These are phyloP conservation scores for Wallacemonas sp. DNA, from an alignment of 208 protist genomes.

Conservation along the genomic window DNA sequence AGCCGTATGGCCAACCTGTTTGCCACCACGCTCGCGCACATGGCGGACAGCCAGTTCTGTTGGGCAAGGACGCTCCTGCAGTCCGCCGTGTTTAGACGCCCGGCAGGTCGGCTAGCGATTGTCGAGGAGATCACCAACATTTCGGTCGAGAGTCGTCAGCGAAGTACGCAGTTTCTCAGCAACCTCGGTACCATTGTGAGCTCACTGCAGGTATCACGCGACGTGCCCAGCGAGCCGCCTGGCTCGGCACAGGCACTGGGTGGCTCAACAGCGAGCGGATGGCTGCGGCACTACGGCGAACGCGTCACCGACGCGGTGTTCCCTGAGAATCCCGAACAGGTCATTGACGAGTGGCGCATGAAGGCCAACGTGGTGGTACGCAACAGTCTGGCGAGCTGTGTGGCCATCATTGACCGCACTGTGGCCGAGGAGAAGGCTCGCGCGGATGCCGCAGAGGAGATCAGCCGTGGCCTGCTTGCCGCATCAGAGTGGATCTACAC, in stretches of 20 bases:
- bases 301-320: conserved; percentile 35
- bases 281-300: conserved; percentile 67
- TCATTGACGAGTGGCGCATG: conserved; percentile 85
- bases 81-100: conserved; percentile 53
- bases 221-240: conserved; percentile 7
- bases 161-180: conserved; percentile 49
- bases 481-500: conserved; percentile 44
- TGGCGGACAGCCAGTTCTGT: conserved; percentile 39
- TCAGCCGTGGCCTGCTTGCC: conserved; percentile 28
- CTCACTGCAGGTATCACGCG: conserved; percentile 46
- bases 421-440: conserved; percentile 28
- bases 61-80: conserved; percentile 59
- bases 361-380: conserved; percentile 76
- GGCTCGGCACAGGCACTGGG: conserved; percentile 27
- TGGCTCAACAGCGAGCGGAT: conserved; percentile 56
- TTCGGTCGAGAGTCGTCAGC: conserved; percentile 28
- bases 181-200: conserved; percentile 46
- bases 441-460: conserved; percentile 15
- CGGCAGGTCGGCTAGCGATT: conserved; percentile 29
- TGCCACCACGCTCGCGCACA: conserved; percentile 34
- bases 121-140: conserved; percentile 36
- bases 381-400: conserved; percentile 49
- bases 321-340: conserved; percentile 33
- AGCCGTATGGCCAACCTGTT: conserved; percentile 41
- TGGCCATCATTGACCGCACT: conserved; percentile 28